Conservation (phyloP, 108 stramenopile genomes). For the Licmophora abbreviata region DNA sequence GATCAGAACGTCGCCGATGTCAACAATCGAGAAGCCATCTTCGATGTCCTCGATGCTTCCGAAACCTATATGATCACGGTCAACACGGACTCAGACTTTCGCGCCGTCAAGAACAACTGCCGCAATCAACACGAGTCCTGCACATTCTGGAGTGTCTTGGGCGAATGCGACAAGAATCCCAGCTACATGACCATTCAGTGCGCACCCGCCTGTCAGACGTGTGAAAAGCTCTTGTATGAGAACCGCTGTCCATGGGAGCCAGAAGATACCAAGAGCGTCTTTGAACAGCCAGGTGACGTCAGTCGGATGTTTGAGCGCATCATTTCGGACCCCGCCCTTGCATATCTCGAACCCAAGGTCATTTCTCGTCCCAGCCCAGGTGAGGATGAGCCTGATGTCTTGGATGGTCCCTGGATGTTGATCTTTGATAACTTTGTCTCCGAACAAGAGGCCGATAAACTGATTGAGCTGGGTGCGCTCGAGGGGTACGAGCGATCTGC, state of each 20-base stretch:
- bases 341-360: background rate
- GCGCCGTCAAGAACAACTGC: conserved; percentile 23
- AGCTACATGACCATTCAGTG: conserved; percentile 50
- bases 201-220: conserved; percentile 38
- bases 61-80: background rate
- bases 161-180: conserved; percentile 65
- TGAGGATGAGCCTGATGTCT: background rate
- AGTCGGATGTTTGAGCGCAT: conserved; percentile 32
- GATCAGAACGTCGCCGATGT: too few relatives aligned
- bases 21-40: too few relatives aligned
- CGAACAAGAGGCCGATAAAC: conserved; percentile 40
- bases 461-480: conserved; percentile 35
- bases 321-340: conserved; percentile 7
- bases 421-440: conserved; percentile 44
- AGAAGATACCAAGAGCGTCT: conserved; percentile 25
- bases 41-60: too few relatives aligned
- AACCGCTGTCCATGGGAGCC: conserved; percentile 63
- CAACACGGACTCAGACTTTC: conserved; percentile 1
- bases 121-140: conserved; percentile 46
- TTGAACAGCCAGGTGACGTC: conserved; percentile 31
- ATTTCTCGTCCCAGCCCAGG: background rate
- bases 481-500: conserved; percentile 37
- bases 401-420: conserved; percentile 4
- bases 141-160: conserved; percentile 59
- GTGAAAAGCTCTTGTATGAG: conserved; percentile 14